phyloP scores from a whole-genome alignment of 495 filamentous ascomycete genomes.

The Aspergillus ellipticus region DNA sequence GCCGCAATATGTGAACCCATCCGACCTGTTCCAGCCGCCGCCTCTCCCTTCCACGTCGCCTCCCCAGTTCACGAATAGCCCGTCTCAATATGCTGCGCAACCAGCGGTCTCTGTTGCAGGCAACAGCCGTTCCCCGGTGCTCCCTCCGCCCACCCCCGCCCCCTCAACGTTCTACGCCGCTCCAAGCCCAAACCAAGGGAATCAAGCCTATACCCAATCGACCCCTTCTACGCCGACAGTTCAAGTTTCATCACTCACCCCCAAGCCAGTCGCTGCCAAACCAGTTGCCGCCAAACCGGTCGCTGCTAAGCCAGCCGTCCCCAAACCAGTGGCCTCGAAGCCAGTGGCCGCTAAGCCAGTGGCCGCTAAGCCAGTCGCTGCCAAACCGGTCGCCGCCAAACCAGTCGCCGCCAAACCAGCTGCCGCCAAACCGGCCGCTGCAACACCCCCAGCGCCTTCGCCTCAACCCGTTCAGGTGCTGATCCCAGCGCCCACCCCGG shows the following conservation, averaged over 20 bases:
- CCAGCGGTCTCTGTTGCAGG: conserved; percentile 21
- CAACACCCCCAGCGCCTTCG: conserved; percentile 20
- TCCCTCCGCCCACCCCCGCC: conserved; percentile 16
- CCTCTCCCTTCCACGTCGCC: conserved; percentile 30
- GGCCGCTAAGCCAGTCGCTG: conserved; percentile 9
- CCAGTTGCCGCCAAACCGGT: conserved; percentile 5
- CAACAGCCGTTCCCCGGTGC: conserved; percentile 19
- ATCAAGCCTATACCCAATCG: conserved; percentile 7
- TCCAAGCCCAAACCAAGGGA: conserved; percentile 12
- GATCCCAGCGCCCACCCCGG: conserved; percentile 32
- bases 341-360: background rate
- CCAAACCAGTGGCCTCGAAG: background rate
- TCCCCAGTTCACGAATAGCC: conserved; percentile 22
- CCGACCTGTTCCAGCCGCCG: conserved; percentile 37
- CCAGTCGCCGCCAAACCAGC: background rate
- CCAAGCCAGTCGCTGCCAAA: background rate
- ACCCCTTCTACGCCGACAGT: background rate
- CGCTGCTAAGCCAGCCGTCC: background rate
- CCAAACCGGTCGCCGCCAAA: conserved; percentile 8
- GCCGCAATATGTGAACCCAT: conserved; percentile 45
- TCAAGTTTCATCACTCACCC: background rate
- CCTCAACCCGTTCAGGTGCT: conserved; percentile 29
- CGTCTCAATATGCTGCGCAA: conserved; percentile 28
- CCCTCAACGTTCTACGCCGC: conserved; percentile 13
- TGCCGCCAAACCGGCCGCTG: conserved; percentile 1